Percentiles rank a stretch among this genome's conserved stretches.
Evolutionary conservation across 2,329 filamentous ascomycete genomes (phyloP).

Genomic region (Cladophialophora immunda): DNA sequence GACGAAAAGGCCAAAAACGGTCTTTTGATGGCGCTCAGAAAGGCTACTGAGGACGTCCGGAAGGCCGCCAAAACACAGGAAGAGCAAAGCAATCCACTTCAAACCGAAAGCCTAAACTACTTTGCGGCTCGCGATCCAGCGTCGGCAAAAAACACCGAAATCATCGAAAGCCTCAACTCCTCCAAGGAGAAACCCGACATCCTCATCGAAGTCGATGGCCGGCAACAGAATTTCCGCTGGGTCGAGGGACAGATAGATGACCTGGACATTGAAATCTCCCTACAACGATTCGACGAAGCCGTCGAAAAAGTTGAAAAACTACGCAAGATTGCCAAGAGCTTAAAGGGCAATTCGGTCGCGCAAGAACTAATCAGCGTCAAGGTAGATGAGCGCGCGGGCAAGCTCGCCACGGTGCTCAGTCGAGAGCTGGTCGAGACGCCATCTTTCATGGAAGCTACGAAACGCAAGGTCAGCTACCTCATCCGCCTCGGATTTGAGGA

Average conservation of each 20-base stretch:
- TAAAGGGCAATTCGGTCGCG: constrained; percentile 85
- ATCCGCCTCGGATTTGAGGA: constrained; percentile 89
- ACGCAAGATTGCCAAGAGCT: constrained; percentile 76
- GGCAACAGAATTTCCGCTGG: constrained; percentile 95
- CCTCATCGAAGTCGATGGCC: constrained; percentile 94
- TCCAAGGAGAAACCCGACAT: constrained; percentile 77
- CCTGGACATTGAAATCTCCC: constrained; percentile 92
- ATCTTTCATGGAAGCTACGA: constrained; percentile 78
- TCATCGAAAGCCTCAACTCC: constrained; percentile 79
- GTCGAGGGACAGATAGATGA: constrained; percentile 95
- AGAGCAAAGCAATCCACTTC: constrained; percentile 79
- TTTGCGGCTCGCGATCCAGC: constrained; percentile 81
- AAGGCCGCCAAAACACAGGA: constrained; percentile 86
- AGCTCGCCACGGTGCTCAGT: constrained; percentile 78
- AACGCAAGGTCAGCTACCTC: constrained; percentile 83
- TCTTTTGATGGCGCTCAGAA: constrained; percentile 87
- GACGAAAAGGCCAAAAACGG: constrained; percentile 80
- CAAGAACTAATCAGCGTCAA: constrained; percentile 94
- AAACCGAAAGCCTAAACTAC: constrained; percentile 81
- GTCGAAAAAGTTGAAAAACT: constrained; percentile 86
- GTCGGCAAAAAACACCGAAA: constrained; percentile 78
- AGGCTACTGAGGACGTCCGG: constrained; percentile 89
- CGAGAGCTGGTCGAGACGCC: constrained; percentile 81
- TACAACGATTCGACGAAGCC: constrained; percentile 86
- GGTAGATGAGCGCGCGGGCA: constrained; percentile 82